Evolutionary conservation across 1,284 basidiomycete species (phyloP).

Genomic region (Sporisorium graminicola): DNA sequence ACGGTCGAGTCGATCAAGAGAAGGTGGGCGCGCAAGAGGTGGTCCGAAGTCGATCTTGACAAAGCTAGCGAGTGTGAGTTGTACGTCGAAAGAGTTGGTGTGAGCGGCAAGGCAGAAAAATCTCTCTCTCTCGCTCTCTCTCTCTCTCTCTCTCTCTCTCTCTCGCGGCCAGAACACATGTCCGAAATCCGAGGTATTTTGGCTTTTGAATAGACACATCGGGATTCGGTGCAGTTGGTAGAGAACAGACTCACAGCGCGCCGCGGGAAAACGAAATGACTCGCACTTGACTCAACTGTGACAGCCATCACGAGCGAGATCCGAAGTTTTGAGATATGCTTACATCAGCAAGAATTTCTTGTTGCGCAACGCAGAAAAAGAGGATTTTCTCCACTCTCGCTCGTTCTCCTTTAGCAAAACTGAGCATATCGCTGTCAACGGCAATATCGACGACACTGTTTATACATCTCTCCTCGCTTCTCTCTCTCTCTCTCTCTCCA

Average conservation of each 20-base stretch:
- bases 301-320: slow-evolving; percentile 7
- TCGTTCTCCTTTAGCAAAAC: neutral
- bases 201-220: neutral
- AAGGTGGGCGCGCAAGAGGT: neutral
- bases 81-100: slow-evolving; percentile 1
- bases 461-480: neutral
- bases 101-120: neutral
- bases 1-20: neutral
- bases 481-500: neutral
- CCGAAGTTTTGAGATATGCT: slow-evolving; percentile 17
- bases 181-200: too few species aligned
- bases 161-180: too few species aligned
- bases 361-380: neutral
- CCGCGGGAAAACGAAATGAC: slow-evolving; percentile 16
- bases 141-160: slow-evolving; percentile 1
- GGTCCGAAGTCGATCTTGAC: neutral
- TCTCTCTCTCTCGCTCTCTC: slow-evolving; percentile 2
- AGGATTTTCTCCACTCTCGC: slow-evolving; percentile 35
- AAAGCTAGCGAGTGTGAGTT: too few species aligned
- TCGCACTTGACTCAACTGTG: slow-evolving; percentile 17
- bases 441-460: too few species aligned
- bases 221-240: neutral
- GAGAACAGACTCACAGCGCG: neutral
- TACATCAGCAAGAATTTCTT: slow-evolving; percentile 45
- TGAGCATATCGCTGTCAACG: slow-evolving; percentile 8